phyloP scores from a whole-genome alignment of 1,284 basidiomycete species.

The Tilletia horrida region DNA sequence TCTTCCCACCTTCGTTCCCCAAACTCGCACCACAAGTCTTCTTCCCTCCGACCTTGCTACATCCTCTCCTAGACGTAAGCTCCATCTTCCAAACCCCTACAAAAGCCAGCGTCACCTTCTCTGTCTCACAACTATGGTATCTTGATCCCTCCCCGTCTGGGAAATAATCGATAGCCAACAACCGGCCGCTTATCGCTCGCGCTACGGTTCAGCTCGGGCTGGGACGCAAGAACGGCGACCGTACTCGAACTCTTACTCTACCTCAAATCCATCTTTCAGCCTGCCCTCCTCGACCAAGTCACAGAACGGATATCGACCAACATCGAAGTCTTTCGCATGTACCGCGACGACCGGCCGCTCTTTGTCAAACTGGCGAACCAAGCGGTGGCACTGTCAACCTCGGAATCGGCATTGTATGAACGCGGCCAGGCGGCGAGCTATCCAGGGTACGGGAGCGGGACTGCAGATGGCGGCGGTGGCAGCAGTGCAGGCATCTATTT shows the following conservation, averaged over 20 bases:
- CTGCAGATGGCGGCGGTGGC: neutral
- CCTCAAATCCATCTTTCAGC: slow-evolving; percentile 29
- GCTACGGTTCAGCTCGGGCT: slow-evolving; percentile 27
- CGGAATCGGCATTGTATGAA: slow-evolving; percentile 35
- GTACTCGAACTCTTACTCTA: slow-evolving; percentile 32
- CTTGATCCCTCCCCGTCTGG: neutral
- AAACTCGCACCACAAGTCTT: slow-evolving; percentile 32
- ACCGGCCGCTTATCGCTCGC: slow-evolving; percentile 29
- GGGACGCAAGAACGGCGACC: slow-evolving; percentile 32
- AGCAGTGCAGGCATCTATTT: slow-evolving; percentile 25
- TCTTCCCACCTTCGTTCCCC: slow-evolving; percentile 32
- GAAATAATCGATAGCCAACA: slow-evolving; percentile 13
- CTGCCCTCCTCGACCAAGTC: slow-evolving; percentile 26
- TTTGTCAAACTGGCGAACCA: slow-evolving; percentile 43
- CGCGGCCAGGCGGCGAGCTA: slow-evolving; percentile 10
- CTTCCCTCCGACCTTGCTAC: slow-evolving; percentile 35
- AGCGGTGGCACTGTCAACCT: slow-evolving; percentile 33
- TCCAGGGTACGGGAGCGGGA: neutral
- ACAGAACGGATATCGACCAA: slow-evolving; percentile 32
- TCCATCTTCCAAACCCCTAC: neutral
- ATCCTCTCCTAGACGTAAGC: slow-evolving; percentile 36
- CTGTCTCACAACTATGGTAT: neutral
- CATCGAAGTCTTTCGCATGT: slow-evolving; percentile 32
- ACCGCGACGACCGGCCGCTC: slow-evolving; percentile 27
- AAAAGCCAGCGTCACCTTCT: neutral